Percentiles rank a stretch among this genome's conserved stretches.
Conservation (phyloP, 768 basidiomycete species). For the Amanita thiersii region DNA sequence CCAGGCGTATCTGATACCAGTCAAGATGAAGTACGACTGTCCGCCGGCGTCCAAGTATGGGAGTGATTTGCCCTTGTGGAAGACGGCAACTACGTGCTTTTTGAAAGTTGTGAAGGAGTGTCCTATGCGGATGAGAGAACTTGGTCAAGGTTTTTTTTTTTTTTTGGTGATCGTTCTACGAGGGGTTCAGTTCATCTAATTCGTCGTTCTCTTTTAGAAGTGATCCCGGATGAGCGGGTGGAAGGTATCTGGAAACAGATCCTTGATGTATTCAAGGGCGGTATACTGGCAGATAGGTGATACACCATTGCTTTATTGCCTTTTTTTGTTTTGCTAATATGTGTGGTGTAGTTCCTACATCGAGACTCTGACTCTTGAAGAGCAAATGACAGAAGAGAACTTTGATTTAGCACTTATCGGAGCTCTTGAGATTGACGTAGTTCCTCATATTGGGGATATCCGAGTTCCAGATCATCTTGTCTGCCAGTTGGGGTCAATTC, state of each 20-base stretch:
- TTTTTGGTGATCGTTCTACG: neutral
- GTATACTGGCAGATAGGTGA: constrained; percentile 80
- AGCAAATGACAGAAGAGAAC: constrained; percentile 73
- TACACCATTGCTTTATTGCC: constrained; percentile 14
- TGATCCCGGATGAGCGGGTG: constrained; percentile 51
- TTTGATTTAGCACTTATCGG: constrained; percentile 79
- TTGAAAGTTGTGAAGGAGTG: constrained; percentile 67
- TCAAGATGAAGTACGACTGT: constrained; percentile 93
- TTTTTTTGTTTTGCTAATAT: neutral
- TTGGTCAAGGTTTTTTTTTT: constrained; percentile 38
- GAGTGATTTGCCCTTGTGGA: constrained; percentile 87
- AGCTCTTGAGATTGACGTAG: constrained; percentile 71
- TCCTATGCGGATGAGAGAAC: constrained; percentile 37
- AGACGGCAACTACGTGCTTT: constrained; percentile 82
- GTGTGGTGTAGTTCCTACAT: constrained; percentile 39
- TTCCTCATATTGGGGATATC: constrained; percentile 63
- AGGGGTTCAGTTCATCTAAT: constrained; percentile 2
- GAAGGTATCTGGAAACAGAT: constrained; percentile 85
- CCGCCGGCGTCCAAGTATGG: constrained; percentile 84
- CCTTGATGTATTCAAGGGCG: constrained; percentile 74
- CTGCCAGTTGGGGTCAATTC: constrained; percentile 55
- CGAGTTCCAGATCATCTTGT: constrained; percentile 70
- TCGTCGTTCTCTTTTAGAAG: constrained; percentile 20
- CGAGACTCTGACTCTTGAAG: constrained; percentile 49
- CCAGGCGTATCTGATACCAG: constrained; percentile 82